Evolutionary conservation across 257 asterid genomes (phyloP), one percentile per base, ranked within the genome.

Genomic region (Anisodus acutangulus): DNA sequence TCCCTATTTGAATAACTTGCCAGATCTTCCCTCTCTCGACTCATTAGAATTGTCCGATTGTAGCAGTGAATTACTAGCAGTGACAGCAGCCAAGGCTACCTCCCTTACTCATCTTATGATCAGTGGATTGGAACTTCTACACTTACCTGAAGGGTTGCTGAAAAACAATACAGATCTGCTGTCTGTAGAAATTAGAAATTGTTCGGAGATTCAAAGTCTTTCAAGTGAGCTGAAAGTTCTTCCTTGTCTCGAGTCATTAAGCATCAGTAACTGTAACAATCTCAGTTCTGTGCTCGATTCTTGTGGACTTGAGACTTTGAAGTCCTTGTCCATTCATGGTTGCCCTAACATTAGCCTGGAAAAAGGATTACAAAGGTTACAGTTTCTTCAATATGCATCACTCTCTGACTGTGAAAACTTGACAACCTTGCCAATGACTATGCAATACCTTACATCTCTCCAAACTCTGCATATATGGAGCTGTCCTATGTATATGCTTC

Each of bases 71-170:
- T 19, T 81, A 81, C 76, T 81, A 39, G 41, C 35, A 6, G 74
- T n/a, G 58, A 31, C 59, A 59, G 74, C 60, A 60, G 58, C 74
- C 71, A 81, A 81, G n/a, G 19, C 62, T 49, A 39, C 76, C 84
- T 39, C 76, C 22, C 84, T 81, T 60, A 41, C 84, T 81, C 84
- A 62, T 81, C 84, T 81, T 31, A 81, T 81, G 45, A 81, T 62
- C 74, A 81, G 84, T 59, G 84, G 22, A 81, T 81, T 64, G 43
- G 84, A 62, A 8, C 59, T 81, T 64, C 37, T 39, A 59, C 57
- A 41, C 76, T 60, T 81, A 7, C 84, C 84, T 59, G 72, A 62
- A 43, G 84, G 84, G 15, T 39, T 81, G 60, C 84, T 81, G 76
- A 62, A 43, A 81, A 60, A 81, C 72, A 81, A 81, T 81, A 12